Evolutionary conservation across 176 grass and related monocot genomes (phyloP), one percentile per base, ranked within the genome.

Genomic region (Oryza punctata): DNA sequence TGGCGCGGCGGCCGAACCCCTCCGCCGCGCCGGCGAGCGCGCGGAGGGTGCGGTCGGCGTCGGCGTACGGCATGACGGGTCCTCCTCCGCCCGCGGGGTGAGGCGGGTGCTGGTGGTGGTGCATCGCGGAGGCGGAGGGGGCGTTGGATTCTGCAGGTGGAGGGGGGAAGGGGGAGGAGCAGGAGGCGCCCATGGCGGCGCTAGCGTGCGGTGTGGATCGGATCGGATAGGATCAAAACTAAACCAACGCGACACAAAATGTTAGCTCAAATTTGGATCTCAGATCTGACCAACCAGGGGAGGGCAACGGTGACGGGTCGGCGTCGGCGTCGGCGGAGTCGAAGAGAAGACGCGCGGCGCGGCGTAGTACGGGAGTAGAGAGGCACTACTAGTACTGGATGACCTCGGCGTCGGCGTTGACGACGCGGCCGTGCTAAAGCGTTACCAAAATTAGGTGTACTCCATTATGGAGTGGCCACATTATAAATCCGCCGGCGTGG

Each of bases 1-100:
- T 72, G 43, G 91, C 85, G 76, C 71, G 47, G 15, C 87, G 73
- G 71, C 88, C 88, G 73, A 93, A 93, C 14, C 91, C 91, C 73
- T 94, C 88, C 23, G 91, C 91, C 43, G 43, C 54, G 28, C 74
- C 85, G 82, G 81, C 77, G 21, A 85, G 79, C 43, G 10, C 57
- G 57, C 57, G 57, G 21, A 61, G 57, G 57, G 57, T 61, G 21
- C 57, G 57, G 57, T 61, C 57, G 21, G 57, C 57, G 57, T 61
- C 57, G 57, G 54, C 54, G 54, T 60, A 60, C 2, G 21, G 57
- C 57, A 61, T 61, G 54, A 10, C 2, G 8, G 57, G 8, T 11
- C 37, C 37, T 38, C 37, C 37, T 37, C 57, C n/a, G n/a, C n/a
- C n/a, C 8, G 54, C 54, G 21, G 54, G 54, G 9, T 60, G 54